Evolutionary conservation across 257 asterid species (phyloP).

Genomic region (Fraxinus americana): DNA sequence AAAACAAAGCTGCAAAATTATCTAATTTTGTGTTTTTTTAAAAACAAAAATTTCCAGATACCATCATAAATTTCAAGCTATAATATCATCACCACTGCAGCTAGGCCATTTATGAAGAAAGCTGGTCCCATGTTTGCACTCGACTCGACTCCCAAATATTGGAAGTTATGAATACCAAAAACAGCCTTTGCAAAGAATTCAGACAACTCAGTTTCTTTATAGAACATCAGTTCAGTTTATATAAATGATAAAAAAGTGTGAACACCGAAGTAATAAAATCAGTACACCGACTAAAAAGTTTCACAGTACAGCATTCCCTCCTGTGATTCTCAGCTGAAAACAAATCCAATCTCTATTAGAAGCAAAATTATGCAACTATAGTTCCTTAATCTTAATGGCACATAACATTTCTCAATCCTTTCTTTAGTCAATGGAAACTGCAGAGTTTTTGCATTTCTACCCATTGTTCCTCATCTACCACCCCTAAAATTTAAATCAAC

Average conservation of each 20-base stretch:
- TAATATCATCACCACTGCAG: neutral
- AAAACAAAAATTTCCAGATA: neutral
- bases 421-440: neutral
- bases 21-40: neutral
- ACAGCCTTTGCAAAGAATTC: neutral
- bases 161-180: neutral
- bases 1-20: neutral
- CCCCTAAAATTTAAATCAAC: neutral
- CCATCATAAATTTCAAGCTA: neutral
- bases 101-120: neutral
- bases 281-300: neutral
- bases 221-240: too few species aligned
- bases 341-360: neutral
- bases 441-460: too few species aligned
- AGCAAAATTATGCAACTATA: neutral
- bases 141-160: neutral
- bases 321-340: neutral
- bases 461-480: too few species aligned
- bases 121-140: neutral
- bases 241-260: neutral
- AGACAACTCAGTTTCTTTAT: neutral
- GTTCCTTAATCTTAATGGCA: neutral
- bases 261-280: neutral
- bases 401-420: neutral
- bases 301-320: neutral